Percentiles rank a stretch among this genome's conserved stretches.
Conservation (phyloP, 2,329 filamentous ascomycete genomes). For the Fusarium chlamydosporum region DNA sequence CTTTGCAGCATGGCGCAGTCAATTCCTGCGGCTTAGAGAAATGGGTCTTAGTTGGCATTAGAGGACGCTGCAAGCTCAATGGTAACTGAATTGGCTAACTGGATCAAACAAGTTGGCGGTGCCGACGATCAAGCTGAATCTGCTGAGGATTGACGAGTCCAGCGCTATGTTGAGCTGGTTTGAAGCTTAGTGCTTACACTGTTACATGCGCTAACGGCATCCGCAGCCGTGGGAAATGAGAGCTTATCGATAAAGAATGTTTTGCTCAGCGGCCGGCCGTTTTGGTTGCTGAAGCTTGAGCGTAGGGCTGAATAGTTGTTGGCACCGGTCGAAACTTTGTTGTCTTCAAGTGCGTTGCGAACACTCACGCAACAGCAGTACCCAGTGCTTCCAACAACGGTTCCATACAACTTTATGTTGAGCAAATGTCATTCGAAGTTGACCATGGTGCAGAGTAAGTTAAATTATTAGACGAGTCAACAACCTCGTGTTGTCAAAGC, state of each 20-base stretch:
- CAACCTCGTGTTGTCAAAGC: no score
- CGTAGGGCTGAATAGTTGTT: background rate
- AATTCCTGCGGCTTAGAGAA: background rate
- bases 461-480: no score
- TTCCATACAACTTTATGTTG: no score
- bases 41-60: background rate
- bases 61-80: background rate
- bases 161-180: background rate
- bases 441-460: no score
- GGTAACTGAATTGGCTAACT: no score
- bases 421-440: no score
- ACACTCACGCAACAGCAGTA: no score
- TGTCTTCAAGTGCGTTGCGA: background rate
- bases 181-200: constrained; percentile 25
- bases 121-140: background rate
- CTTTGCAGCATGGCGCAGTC: constrained; percentile 5
- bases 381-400: no score
- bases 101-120: background rate
- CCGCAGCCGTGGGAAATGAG: background rate
- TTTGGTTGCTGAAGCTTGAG: background rate
- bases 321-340: background rate
- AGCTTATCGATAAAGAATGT: constrained; percentile 15
- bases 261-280: background rate
- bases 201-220: constrained; percentile 1
- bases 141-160: background rate